A percentile compares a stretch with the other conserved stretches of the same genome.
Conservation (phyloP, 2,329 filamentous ascomycete genomes). For the Penicillium psychrosexuale region DNA sequence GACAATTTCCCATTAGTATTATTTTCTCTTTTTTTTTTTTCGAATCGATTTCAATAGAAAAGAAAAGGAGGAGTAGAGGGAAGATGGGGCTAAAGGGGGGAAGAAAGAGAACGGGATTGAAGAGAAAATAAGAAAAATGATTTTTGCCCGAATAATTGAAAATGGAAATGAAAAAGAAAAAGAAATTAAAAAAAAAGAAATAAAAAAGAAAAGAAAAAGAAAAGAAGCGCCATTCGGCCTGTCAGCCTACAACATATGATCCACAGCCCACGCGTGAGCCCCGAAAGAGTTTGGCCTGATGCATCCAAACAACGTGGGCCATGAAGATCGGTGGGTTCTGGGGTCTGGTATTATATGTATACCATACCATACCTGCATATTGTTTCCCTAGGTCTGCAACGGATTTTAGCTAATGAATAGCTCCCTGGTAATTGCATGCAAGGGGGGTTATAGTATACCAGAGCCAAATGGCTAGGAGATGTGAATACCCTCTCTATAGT, state of each 20-base stretch:
- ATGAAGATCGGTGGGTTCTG: constrained; percentile 27
- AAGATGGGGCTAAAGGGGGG: neutral
- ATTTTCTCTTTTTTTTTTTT: neutral
- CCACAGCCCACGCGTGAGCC: constrained; percentile 38
- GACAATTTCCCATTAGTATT: constrained; percentile 9
- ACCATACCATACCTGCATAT: neutral
- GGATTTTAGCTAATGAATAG: neutral
- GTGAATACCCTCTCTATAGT: neutral
- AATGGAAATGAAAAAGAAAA: constrained; percentile 8
- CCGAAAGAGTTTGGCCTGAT: constrained; percentile 36
- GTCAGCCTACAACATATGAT: constrained; percentile 37
- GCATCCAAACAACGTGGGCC: constrained; percentile 40
- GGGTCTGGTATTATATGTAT: constrained; percentile 12
- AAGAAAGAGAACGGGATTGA: constrained; percentile 4
- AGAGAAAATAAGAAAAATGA: neutral
- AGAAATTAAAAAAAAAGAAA: constrained; percentile 8
- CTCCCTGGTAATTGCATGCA: neutral
- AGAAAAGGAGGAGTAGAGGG: constrained; percentile 8
- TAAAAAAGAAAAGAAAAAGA: constrained; percentile 2
- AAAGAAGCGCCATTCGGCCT: constrained; percentile 32
- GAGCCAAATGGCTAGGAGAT: neutral
- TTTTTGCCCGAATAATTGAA: neutral
- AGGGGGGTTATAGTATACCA: neutral
- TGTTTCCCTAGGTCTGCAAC: too few relatives aligned
- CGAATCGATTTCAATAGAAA: constrained; percentile 9